Base-by-base conservation (phyloP, 1,284 basidiomycete species). In the Ceratobasidium sp. region DNA sequence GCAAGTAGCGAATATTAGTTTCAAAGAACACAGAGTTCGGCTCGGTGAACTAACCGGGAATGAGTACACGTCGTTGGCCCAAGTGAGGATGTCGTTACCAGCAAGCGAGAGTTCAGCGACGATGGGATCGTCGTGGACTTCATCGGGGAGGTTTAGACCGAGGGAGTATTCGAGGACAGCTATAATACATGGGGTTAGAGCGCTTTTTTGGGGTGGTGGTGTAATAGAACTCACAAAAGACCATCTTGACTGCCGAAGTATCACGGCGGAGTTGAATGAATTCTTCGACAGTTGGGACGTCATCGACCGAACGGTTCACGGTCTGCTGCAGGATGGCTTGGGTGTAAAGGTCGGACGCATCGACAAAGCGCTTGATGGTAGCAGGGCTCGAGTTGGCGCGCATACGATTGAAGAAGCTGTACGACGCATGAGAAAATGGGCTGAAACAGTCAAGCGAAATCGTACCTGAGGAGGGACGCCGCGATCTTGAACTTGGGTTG, bases 211-310 rank as follows among this genome's bases (percentile, higher is more conserved):
- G 16, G 39, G 46, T 43, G 49, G 59, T 53, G 65, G 19, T 51
- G 66, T 29, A 51, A 74, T 69, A 68, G 0, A 51, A 7, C 79
- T 41, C 31, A 85, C 84, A 83, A 82, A 85, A 85, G n/a, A 85
- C 84, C 79, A 85, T 80, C 22, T 81, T 82, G 41, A 80, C 83
- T 1, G 85, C 85, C 69, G 85, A 85, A 29, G 85, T 84, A 27
- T 81, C 80, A 19, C 84, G 81, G 29, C 85, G 82, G 77, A 85
- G 82, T 34, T 81, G 76, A 78, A 85, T 83, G 76, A 85, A 85
- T 48, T 85, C 84, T 1, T 84, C 81, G 6, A 85, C 81, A 19
- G 83, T 82, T 0, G 83, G 82, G 24, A 86, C 82, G 27, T 80
- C 80, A 63, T 82, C 81, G 64, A 81, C 79, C 7, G 82, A 81